phyloP scores from a whole-genome alignment of 257 asterid species.

The Jaltomata sinuosa region DNA sequence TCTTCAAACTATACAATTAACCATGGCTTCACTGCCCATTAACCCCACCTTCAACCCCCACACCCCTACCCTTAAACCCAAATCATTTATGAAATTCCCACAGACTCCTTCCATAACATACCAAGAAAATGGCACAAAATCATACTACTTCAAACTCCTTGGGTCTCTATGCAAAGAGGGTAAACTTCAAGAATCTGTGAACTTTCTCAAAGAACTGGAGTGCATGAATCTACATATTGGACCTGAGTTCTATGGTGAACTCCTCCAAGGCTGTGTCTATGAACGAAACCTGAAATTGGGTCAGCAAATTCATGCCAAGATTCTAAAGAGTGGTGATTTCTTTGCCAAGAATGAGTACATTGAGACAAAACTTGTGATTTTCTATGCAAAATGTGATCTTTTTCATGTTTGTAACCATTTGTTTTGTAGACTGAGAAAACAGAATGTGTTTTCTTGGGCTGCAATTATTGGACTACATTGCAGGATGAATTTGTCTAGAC shows the following conservation, averaged over 20 bases:
- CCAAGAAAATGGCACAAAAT: background rate
- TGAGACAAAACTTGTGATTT: constrained; percentile 21
- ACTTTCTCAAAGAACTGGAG: constrained; percentile 11
- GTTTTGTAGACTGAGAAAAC: constrained; percentile 10
- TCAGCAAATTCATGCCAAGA: constrained; percentile 18
- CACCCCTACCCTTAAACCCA: background rate
- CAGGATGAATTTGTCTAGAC: constrained; percentile 8
- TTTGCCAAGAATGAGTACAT: constrained; percentile 18
- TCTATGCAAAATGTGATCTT: constrained; percentile 19
- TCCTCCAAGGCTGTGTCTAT: constrained; percentile 23
- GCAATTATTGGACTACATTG: constrained; percentile 22
- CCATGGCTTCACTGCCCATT: constrained; percentile 17
- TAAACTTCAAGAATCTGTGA: constrained; percentile 15
- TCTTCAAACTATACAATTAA: background rate
- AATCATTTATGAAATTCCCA: background rate
- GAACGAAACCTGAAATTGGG: constrained; percentile 13
- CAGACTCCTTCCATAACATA: background rate
- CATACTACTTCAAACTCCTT: constrained; percentile 4
- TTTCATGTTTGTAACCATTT: constrained; percentile 7
- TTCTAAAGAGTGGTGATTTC: constrained; percentile 12
- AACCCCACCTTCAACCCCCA: background rate
- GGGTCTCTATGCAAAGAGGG: constrained; percentile 17
- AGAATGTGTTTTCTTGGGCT: constrained; percentile 24
- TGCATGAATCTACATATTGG: background rate
- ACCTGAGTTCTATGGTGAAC: constrained; percentile 17